These are phyloP conservation scores for Pythium brassicae DNA, from an alignment of 352 stramenopile species.

Conservation along the genomic window DNA sequence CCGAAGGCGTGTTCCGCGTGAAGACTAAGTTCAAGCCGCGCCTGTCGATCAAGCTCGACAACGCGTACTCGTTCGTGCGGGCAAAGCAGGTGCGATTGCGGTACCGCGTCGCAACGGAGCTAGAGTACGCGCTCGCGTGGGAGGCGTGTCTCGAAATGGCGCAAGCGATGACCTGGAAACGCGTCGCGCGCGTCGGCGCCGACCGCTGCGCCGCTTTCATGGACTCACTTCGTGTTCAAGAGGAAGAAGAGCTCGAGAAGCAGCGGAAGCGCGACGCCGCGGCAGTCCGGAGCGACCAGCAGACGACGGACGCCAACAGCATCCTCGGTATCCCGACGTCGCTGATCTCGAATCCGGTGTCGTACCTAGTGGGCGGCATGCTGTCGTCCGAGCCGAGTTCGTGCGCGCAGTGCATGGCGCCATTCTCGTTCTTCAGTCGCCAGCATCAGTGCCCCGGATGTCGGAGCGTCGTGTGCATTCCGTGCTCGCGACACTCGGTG, in stretches of 20 bases:
- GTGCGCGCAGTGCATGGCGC: conserved; percentile 50
- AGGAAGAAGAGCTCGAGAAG: conserved; percentile 38
- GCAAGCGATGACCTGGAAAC: conserved; percentile 75
- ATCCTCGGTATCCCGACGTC: conserved; percentile 47
- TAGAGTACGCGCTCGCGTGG: conserved; percentile 45
- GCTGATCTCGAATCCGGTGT: conserved; percentile 59
- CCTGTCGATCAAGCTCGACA: conserved; percentile 53
- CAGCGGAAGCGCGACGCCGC: conserved; percentile 31
- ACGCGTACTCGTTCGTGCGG: conserved; percentile 62
- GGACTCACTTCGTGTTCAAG: conserved; percentile 31
- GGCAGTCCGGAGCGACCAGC: background rate
- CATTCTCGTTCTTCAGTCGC: conserved; percentile 75
- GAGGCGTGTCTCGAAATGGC: conserved; percentile 58
- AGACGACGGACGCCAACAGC: conserved; percentile 23
- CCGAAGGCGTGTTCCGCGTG: conserved; percentile 40
- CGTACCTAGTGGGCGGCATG: conserved; percentile 56
- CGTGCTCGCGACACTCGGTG: conserved; percentile 51
- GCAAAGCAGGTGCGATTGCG: conserved; percentile 55
- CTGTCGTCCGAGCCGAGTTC: conserved; percentile 28
- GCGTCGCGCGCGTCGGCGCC: conserved; percentile 28
- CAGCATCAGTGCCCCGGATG: conserved; percentile 50
- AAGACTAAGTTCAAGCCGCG: conserved; percentile 9
- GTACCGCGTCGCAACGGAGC: conserved; percentile 12
- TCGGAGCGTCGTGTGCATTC: conserved; percentile 44
- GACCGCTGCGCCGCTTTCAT: conserved; percentile 40